A percentile compares a stretch with the other conserved stretches of the same genome.
Evolutionary conservation across 192 early-diverging fungal species (phyloP).

Genomic region (Coemansia sp.): DNA sequence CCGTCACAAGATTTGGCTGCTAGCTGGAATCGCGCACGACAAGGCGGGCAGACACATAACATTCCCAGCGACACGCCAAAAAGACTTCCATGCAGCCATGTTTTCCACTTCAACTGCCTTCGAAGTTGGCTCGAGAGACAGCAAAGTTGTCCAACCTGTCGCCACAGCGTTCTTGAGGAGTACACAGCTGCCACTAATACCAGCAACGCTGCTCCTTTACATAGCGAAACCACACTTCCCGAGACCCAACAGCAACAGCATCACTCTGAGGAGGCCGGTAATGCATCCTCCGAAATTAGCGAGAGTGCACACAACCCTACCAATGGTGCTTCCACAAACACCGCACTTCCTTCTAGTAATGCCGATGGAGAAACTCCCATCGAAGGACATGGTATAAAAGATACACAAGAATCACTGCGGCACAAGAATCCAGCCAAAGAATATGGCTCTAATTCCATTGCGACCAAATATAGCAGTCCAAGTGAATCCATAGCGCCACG

Average conservation of each 20-base stretch:
- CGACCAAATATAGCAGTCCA: no score
- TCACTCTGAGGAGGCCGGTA: not conserved
- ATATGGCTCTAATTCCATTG: no score
- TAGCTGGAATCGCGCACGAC: conserved; percentile 33
- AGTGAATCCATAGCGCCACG: not conserved
- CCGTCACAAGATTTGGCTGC: conserved; percentile 29
- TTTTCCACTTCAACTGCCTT: conserved; percentile 97
- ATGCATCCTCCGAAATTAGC: not conserved
- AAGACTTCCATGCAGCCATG: conserved; percentile 92
- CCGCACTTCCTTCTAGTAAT: not conserved
- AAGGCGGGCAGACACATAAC: conserved; percentile 18
- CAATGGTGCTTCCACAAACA: not conserved
- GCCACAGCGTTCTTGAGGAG: conserved; percentile 32
- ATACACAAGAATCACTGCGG: no score
- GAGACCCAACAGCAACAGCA: conserved; percentile 3
- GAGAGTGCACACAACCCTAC: not conserved
- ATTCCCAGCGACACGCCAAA: conserved; percentile 74
- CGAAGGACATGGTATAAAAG: no score
- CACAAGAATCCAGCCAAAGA: no score
- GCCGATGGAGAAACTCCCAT: no score
- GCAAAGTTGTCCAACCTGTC: conserved; percentile 95
- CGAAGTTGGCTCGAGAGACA: conserved; percentile 97
- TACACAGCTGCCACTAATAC: not conserved
- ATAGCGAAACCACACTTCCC: not conserved
- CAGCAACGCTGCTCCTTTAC: not conserved